Percentiles rank a stretch among this genome's conserved stretches.
Evolutionary conservation across 371 early-diverging fungal genomes (phyloP).

Genomic region (Cokeromyces recurvatus): DNA sequence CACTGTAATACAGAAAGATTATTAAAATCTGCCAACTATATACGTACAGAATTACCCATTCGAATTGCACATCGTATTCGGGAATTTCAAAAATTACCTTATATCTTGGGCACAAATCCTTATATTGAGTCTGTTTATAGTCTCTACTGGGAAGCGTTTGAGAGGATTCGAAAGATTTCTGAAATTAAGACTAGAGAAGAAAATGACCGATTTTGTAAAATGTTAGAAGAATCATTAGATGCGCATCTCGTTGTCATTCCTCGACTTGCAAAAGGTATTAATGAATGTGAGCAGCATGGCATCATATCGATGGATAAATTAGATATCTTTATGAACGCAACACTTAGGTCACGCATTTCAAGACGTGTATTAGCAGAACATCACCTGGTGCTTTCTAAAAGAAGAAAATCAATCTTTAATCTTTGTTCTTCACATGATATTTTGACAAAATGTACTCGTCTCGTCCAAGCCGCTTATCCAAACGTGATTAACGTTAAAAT

Average conservation of each 20-base stretch:
- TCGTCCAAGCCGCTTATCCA: constrained; percentile 42
- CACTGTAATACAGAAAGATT: constrained; percentile 70
- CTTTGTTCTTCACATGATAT: constrained; percentile 54
- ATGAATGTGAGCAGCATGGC: constrained; percentile 50
- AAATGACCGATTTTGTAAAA: constrained; percentile 67
- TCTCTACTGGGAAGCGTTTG: constrained; percentile 82
- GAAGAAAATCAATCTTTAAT: constrained; percentile 41
- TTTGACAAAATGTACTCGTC: constrained; percentile 52
- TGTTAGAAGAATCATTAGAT: constrained; percentile 54
- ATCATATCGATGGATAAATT: constrained; percentile 48
- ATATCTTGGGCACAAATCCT: constrained; percentile 81
- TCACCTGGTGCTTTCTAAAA: constrained; percentile 65
- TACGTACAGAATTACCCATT: constrained; percentile 78
- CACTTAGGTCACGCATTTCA: constrained; percentile 76
- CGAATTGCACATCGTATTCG: constrained; percentile 83
- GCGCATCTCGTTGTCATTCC: constrained; percentile 79
- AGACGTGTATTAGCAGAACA: constrained; percentile 82
- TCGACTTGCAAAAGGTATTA: constrained; percentile 72
- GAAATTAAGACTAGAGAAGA: constrained; percentile 62
- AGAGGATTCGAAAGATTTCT: constrained; percentile 60
- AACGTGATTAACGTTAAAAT: constrained; percentile 3
- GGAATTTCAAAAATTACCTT: constrained; percentile 77
- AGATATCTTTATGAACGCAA: constrained; percentile 77
- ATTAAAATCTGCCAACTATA: constrained; percentile 77
- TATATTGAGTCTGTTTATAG: constrained; percentile 71